Percentiles rank a stretch among this genome's conserved stretches.
Evolutionary conservation across 2,329 filamentous ascomycete species (phyloP).

Genomic region (Pseudogymnoascus destructans): DNA sequence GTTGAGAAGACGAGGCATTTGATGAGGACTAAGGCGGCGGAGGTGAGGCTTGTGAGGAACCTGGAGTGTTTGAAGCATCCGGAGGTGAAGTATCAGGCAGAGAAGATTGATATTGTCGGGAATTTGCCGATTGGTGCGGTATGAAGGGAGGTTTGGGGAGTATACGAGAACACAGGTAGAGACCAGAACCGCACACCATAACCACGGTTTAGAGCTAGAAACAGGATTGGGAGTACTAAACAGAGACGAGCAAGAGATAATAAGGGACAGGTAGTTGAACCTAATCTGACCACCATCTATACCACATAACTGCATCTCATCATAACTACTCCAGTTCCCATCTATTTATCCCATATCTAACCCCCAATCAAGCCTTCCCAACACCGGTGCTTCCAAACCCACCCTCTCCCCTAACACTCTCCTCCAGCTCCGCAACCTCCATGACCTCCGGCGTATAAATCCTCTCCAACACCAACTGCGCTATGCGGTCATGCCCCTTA

Average conservation of each 20-base stretch:
- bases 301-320: constrained; percentile 2
- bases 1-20: constrained; percentile 41
- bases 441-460: constrained; percentile 86
- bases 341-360: neutral
- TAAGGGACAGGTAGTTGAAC: neutral
- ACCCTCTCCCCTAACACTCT: constrained; percentile 79
- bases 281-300: constrained; percentile 4
- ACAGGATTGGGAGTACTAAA: neutral
- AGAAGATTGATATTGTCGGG: constrained; percentile 27
- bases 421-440: constrained; percentile 79
- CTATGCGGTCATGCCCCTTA: constrained; percentile 77
- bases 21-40: constrained; percentile 68
- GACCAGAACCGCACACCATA: neutral
- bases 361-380: constrained; percentile 12
- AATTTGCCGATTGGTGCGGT: neutral
- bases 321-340: neutral
- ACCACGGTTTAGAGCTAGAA: neutral
- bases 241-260: neutral
- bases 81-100: constrained; percentile 47
- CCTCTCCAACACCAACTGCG: constrained; percentile 85
- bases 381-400: constrained; percentile 81
- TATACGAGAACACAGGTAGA: neutral
- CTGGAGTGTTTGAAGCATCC: constrained; percentile 55
- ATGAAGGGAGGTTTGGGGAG: neutral
- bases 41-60: constrained; percentile 73